Conservation (phyloP, 1,284 basidiomycete species). For the Heterobasidion occidentale region DNA sequence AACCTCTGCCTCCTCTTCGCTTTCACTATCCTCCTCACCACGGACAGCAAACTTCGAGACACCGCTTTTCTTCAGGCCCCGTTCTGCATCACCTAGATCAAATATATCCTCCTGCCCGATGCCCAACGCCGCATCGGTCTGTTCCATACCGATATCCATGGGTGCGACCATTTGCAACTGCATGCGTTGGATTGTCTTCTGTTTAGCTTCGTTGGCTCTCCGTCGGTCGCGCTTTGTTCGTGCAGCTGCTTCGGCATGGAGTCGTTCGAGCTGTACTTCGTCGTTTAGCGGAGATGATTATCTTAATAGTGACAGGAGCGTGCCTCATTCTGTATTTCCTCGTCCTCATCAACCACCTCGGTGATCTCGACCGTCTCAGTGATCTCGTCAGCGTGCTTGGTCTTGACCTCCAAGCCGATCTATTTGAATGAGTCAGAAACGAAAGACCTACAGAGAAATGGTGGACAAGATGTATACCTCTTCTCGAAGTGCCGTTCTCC, state of each 20-base stretch:
- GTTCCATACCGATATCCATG: slow-evolving; percentile 90
- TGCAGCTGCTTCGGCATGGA: slow-evolving; percentile 73
- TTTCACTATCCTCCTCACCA: slow-evolving; percentile 30
- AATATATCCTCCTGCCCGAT: slow-evolving; percentile 80
- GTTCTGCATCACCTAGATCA: slow-evolving; percentile 66
- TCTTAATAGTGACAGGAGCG: slow-evolving; percentile 11
- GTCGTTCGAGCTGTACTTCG: slow-evolving; percentile 64
- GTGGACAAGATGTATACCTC: slow-evolving; percentile 39
- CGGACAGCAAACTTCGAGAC: slow-evolving; percentile 33
- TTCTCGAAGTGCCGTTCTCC: slow-evolving; percentile 80
- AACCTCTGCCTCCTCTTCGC: slow-evolving; percentile 31
- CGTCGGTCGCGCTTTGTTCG: slow-evolving; percentile 80
- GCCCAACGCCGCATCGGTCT: slow-evolving; percentile 63
- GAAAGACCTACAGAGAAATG: neutral
- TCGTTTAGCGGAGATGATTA: neutral
- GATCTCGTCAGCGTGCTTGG: slow-evolving; percentile 60
- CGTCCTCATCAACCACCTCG: slow-evolving; percentile 79
- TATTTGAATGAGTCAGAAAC: slow-evolving; percentile 17
- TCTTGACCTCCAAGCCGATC: slow-evolving; percentile 80
- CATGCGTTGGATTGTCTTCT: slow-evolving; percentile 87
- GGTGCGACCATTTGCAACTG: slow-evolving; percentile 98
- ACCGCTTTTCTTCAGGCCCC: slow-evolving; percentile 35
- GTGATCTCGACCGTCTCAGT: slow-evolving; percentile 73
- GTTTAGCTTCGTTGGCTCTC: slow-evolving; percentile 84
- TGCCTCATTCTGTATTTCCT: slow-evolving; percentile 84